Evolutionary conservation across 139 green algal genomes (phyloP).

Genomic region (Chlamydomonas schloesseri): DNA sequence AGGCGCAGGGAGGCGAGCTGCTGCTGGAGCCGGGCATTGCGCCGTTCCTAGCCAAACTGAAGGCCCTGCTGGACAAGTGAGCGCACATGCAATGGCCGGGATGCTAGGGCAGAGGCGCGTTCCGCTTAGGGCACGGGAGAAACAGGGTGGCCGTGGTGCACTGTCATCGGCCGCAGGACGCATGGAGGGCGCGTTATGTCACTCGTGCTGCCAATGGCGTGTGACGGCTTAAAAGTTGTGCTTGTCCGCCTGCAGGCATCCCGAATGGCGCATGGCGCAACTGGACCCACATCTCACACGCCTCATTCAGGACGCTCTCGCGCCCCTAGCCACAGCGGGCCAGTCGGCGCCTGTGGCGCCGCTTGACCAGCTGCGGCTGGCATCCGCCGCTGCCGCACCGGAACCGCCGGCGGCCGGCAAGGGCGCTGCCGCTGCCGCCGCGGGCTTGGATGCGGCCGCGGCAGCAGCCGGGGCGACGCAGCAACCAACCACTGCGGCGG

Average conservation of each 20-base stretch:
- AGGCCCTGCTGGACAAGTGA: constrained; percentile 30
- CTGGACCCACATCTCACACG: constrained; percentile 8
- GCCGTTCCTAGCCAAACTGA: constrained; percentile 40
- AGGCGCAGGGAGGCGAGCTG: not conserved
- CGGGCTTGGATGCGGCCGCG: not conserved
- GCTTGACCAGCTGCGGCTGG: not conserved
- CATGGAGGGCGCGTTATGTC: too few species aligned
- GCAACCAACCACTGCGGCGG: too few species aligned
- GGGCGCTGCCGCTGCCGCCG: too few species aligned
- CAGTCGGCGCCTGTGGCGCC: not conserved
- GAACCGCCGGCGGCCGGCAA: not conserved
- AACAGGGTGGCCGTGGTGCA: too few species aligned
- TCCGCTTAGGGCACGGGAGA: too few species aligned
- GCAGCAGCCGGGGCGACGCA: too few species aligned
- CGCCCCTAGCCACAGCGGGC: not conserved
- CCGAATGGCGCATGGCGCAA: constrained; percentile 38
- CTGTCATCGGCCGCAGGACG: too few species aligned
- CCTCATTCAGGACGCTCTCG: constrained; percentile 1
- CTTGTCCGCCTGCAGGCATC: constrained; percentile 20
- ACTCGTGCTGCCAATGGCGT: too few species aligned
- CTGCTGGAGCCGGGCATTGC: constrained; percentile 21
- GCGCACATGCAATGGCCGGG: too few species aligned
- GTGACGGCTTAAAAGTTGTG: too few species aligned
- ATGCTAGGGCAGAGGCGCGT: too few species aligned
- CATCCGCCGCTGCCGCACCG: too few species aligned